phyloP scores from a whole-genome alignment of 2,329 filamentous ascomycete genomes.

The Setomelanomma holmii region DNA sequence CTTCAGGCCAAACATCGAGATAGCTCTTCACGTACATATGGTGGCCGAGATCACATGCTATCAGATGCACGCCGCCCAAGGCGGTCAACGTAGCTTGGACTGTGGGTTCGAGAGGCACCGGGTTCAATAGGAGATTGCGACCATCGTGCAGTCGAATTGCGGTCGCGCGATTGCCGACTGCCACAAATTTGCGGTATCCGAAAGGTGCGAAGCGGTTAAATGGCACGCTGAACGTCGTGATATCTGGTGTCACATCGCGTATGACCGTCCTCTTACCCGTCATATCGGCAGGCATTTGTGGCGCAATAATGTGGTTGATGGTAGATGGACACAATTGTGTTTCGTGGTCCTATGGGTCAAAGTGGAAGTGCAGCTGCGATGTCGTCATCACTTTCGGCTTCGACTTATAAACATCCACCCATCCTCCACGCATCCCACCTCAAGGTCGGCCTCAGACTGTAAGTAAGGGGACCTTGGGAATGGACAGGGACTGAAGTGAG shows the following conservation, averaged over 20 bases:
- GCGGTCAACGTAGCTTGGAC: constrained; percentile 10
- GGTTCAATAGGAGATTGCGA: constrained; percentile 19
- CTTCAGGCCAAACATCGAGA: constrained; percentile 13
- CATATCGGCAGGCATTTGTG: no score
- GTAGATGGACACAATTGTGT: no score
- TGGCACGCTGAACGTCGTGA: constrained; percentile 21
- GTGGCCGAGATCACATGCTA: constrained; percentile 20
- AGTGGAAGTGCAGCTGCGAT: no score
- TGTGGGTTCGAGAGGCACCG: constrained; percentile 10
- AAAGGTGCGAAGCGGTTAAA: constrained; percentile 26
- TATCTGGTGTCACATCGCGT: constrained; percentile 7
- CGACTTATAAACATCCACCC: no score
- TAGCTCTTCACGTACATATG: constrained; percentile 17
- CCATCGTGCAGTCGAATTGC: constrained; percentile 15
- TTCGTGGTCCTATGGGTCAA: no score
- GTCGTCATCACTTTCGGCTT: neutral
- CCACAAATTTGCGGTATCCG: constrained; percentile 22
- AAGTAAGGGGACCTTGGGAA: no score
- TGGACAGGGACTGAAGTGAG: no score
- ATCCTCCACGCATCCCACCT: no score
- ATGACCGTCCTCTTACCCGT: constrained; percentile 5
- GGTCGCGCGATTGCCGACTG: constrained; percentile 24
- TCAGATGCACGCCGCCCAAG: constrained; percentile 19
- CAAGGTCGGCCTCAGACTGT: no score
- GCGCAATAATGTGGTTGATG: no score